phyloP scores from a whole-genome alignment of 2,329 filamentous ascomycete genomes.

The Venturia effusa region DNA sequence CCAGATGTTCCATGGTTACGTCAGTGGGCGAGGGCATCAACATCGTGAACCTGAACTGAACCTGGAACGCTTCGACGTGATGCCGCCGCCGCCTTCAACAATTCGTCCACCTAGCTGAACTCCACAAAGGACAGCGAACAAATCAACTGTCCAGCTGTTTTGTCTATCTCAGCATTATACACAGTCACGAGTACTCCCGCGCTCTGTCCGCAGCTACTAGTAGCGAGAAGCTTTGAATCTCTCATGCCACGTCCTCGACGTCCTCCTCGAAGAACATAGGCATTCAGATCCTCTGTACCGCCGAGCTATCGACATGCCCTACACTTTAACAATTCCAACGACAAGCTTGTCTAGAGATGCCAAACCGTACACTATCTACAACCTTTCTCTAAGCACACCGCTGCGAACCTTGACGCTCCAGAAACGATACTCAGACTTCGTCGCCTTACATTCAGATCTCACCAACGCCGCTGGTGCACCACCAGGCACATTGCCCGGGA shows the following conservation, averaged over 20 bases:
- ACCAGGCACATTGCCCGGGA: conserved; percentile 56
- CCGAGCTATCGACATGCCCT: conserved; percentile 25
- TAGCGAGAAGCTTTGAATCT: neutral
- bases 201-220: neutral
- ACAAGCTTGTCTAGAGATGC: conserved; percentile 37
- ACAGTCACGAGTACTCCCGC: neutral
- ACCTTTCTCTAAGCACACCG: conserved; percentile 65
- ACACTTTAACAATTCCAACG: conserved; percentile 34
- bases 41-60: neutral
- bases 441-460: conserved; percentile 52
- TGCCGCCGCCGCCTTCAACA: neutral
- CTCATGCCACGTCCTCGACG: neutral
- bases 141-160: neutral
- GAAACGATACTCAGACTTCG: conserved; percentile 78
- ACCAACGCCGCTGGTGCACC: conserved; percentile 52
- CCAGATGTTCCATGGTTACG: neutral
- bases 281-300: neutral
- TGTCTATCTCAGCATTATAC: neutral
- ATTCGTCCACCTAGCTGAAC: neutral
- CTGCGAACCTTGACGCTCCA: conserved; percentile 64
- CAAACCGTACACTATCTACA: conserved; percentile 68
- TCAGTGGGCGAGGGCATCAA: neutral
- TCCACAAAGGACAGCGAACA: neutral
- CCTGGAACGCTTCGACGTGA: neutral
- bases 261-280: neutral